Base-by-base conservation (phyloP, 257 asterid genomes). In the Phtheirospermum japonicum region DNA sequence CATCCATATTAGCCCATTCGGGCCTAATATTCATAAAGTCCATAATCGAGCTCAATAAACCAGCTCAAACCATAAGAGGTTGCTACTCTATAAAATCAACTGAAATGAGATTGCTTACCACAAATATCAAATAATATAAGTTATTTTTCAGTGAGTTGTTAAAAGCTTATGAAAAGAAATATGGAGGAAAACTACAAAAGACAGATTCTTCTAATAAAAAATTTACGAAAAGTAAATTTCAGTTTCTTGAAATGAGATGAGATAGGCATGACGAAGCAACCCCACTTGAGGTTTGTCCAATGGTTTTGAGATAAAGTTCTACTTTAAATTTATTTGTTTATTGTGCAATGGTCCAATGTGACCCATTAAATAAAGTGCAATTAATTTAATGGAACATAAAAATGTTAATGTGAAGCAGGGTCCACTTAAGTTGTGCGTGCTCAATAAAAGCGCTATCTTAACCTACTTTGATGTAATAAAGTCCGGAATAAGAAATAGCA, bases 261-360 rank as follows among this genome's bases (percentile, higher is more conserved):
- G 66, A 77, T 71, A 55, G 48, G 77, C 76, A 68, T 82, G 89
- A 82, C 78, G 73, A 70, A 76, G 62, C 79, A 82, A 73, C 76
- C 79, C 80, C 73, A 65, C 33, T 57, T 73, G 1, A 69, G 85
- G 80, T 70, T 32, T 70, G 77, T 70, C 64, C 56, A 59, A 53
- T 57, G 40, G 77, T 73, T 77, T 71, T 51, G 39, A 50, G 77
- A 76, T 64, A 64, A 69, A 75, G 75, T 63, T 61, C 50, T 57
- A 40, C 32, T 17, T 63, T 42, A 3, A 23, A 1, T 23, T 23
- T 23, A 23, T 28, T 57, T 11, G 18, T 58, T n/a, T 46, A 43
- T 37, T 61, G 50, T 26, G 61, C 6, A 63, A 71, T 61, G 82
- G 76, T 63, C 79, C 76, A 72, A 45, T 64, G 62, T 62, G 49